Evolutionary conservation across 352 stramenopile species (phyloP), one percentile per base, ranked within the genome.

Genomic region (Ophiocytium majus): DNA sequence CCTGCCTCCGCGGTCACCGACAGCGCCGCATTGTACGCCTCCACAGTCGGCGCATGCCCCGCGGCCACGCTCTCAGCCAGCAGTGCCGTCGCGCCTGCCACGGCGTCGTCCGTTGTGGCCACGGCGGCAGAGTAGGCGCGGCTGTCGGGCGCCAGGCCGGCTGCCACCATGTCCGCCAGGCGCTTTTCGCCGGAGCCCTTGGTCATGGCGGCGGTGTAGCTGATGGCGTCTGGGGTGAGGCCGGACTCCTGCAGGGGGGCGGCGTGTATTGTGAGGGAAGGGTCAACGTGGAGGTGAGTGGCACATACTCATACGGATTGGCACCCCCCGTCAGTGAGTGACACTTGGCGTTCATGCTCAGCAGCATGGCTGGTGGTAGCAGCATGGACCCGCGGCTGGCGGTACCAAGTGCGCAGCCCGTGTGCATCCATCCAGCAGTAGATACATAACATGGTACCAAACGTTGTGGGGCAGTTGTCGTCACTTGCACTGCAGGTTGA

Each of bases 51-150:
- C 35, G 32, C 32, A 14, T 43, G 32, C 66, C 66, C 66, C 35
- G 35, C 66, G 32, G 32, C 35, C 5, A 14, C 32, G 66, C 66
- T 78, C 32, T 5, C 66, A 10, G 32, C 66, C 5, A 78, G 66
- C 35, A 78, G 35, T 14, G 32, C 66, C 5, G 5, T 5, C 32
- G 66, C 66, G 35, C 35, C 35, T 5, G 66, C 66, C 5, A 17
- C 66, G 35, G 32, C 35, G 32, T 78, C 66, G 43, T 78, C 83
- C 33, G 83, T 79, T 10, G 80, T 79, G 23, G 64, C 80, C 19
- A 86, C 83, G 31, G 66, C 80, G 43, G 84, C 80, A 28, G 80
- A 85, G 50, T 88, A 88, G 50, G 79, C 84, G 63, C 75, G 37
- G 63, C 80, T 50, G 43, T 88, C 84, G 34, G 80, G 84, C 14